Evolutionary conservation across 768 basidiomycete species (phyloP).

Genomic region (Pleurotus salmoneostramineus): DNA sequence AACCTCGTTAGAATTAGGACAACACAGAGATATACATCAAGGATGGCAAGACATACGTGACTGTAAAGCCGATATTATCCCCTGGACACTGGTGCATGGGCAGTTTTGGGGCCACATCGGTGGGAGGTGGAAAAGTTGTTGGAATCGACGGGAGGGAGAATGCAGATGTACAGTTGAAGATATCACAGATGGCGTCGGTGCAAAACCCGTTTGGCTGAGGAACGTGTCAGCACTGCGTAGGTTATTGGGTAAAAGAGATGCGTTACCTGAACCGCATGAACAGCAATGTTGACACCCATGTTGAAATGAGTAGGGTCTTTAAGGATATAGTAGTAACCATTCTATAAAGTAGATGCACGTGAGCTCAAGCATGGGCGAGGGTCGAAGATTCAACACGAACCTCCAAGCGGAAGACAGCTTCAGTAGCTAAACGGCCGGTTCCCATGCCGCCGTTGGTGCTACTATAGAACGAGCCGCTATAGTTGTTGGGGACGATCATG

Average conservation of each 20-base stretch:
- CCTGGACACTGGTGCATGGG: constrained; percentile 20
- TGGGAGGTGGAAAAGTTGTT: constrained; percentile 18
- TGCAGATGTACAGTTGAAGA: constrained; percentile 18
- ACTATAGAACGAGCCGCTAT: constrained; percentile 21
- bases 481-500: constrained; percentile 14
- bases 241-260: background rate
- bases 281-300: constrained; percentile 19
- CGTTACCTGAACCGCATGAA: constrained; percentile 14
- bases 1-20: background rate
- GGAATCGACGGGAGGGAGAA: constrained; percentile 16
- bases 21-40: background rate
- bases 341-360: constrained; percentile 7
- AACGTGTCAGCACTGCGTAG: background rate
- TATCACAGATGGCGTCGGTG: constrained; percentile 16
- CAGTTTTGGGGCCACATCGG: constrained; percentile 10
- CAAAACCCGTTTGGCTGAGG: constrained; percentile 18
- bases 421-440: constrained; percentile 17
- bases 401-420: constrained; percentile 20
- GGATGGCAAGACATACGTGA: constrained; percentile 18
- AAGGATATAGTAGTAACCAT: constrained; percentile 25
- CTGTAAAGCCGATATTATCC: constrained; percentile 16
- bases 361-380: background rate
- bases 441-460: constrained; percentile 19
- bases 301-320: constrained; percentile 22
- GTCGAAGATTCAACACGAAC: constrained; percentile 11